Conservation (phyloP, 2,329 filamentous ascomycete species). For the Aspergillus sclerotialis region DNA sequence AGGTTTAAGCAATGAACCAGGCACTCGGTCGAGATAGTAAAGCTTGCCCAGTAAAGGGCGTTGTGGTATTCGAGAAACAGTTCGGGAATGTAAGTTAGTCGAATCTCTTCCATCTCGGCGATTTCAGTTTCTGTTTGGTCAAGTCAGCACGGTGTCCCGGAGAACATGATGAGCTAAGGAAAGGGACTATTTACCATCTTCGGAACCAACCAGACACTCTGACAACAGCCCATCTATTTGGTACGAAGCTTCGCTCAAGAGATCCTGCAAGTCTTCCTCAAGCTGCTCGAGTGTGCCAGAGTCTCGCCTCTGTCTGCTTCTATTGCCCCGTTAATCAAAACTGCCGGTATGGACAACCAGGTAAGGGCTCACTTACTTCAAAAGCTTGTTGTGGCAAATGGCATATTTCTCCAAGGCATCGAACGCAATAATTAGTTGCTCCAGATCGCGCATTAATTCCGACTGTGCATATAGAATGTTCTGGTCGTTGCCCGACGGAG, state of each 20-base stretch:
- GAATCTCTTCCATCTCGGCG: slow-evolving; percentile 57
- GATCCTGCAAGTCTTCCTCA: slow-evolving; percentile 48
- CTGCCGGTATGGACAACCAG: slow-evolving; percentile 3
- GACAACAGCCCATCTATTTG: slow-evolving; percentile 55
- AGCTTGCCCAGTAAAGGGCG: slow-evolving; percentile 71
- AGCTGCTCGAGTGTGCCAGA: slow-evolving; percentile 41
- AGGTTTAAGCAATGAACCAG: slow-evolving; percentile 84
- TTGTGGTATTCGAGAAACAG: slow-evolving; percentile 76
- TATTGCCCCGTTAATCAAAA: slow-evolving; percentile 9
- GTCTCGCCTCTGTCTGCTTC: slow-evolving; percentile 27
- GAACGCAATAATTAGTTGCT: slow-evolving; percentile 58
- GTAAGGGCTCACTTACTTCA: slow-evolving; percentile 32
- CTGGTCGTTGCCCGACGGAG: slow-evolving; percentile 16
- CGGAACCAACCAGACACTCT: slow-evolving; percentile 54
- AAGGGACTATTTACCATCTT: slow-evolving; percentile 43
- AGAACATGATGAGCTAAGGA: not conserved
- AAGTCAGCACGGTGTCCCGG: slow-evolving; percentile 6
- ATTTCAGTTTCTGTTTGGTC: slow-evolving; percentile 46
- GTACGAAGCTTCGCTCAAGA: slow-evolving; percentile 49
- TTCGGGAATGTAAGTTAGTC: slow-evolving; percentile 77
- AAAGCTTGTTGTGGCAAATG: slow-evolving; percentile 43
- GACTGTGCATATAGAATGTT: slow-evolving; percentile 40
- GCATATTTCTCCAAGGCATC: slow-evolving; percentile 63
- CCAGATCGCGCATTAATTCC: slow-evolving; percentile 60
- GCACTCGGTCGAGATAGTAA: slow-evolving; percentile 65